phyloP scores from a whole-genome alignment of 2,329 filamentous ascomycete genomes.

The Talaromyces sp. region DNA sequence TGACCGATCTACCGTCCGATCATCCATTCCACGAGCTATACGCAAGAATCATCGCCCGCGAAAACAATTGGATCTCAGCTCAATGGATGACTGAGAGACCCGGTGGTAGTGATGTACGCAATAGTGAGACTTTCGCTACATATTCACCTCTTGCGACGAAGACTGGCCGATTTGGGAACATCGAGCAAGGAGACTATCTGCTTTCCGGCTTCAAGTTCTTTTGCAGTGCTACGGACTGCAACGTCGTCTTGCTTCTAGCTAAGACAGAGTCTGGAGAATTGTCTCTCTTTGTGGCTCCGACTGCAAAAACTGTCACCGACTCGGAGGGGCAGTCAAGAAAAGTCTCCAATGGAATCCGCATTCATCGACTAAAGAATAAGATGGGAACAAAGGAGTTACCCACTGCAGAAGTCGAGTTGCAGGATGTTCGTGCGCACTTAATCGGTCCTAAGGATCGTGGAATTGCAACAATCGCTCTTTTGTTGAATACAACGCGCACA shows the following conservation, averaged over 20 bases:
- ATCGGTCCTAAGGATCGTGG: constrained; percentile 68
- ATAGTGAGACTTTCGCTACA: constrained; percentile 65
- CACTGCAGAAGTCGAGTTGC: constrained; percentile 71
- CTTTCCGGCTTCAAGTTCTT: constrained; percentile 74
- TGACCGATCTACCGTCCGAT: constrained; percentile 16
- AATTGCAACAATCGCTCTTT: constrained; percentile 66
- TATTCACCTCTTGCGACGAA: constrained; percentile 29
- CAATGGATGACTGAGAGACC: constrained; percentile 78
- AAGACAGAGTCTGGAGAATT: constrained; percentile 57
- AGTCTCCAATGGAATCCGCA: constrained; percentile 64
- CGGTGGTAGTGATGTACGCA: constrained; percentile 70
- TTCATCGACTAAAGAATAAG: constrained; percentile 46
- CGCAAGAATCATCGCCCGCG: constrained; percentile 13
- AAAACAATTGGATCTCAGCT: constrained; percentile 65
- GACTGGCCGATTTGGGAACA: constrained; percentile 14
- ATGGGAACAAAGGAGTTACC: constrained; percentile 50
- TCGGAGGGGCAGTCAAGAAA: constrained; percentile 30
- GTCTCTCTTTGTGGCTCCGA: constrained; percentile 66
- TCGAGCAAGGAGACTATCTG: constrained; percentile 33
- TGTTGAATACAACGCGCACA: constrained; percentile 65
- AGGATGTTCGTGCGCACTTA: constrained; percentile 65
- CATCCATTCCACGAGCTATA: constrained; percentile 24
- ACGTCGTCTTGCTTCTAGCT: constrained; percentile 67
- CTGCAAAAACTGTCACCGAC: constrained; percentile 45
- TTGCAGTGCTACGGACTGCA: constrained; percentile 65